Percentiles rank a stretch among this genome's conserved stretches.
Conservation (phyloP, 2,329 filamentous ascomycete genomes). For the Colletotrichum viniferum region DNA sequence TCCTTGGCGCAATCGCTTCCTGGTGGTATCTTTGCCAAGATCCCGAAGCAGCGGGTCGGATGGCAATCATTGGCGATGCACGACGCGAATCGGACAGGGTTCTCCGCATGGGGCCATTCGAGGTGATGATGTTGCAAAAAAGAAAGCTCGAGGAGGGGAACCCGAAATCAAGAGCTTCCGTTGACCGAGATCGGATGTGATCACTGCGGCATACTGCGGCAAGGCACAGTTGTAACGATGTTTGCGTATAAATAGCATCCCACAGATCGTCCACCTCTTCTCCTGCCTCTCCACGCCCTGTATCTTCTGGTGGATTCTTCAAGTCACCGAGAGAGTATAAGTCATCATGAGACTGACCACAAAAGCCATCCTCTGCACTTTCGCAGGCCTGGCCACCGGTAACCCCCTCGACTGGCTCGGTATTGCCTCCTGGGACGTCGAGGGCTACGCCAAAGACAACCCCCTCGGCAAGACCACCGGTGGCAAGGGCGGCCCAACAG, state of each 20-base stretch:
- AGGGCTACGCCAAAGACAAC: constrained; percentile 32
- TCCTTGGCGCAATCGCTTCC: not conserved
- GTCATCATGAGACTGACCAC: constrained; percentile 10
- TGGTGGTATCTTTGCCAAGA: not conserved
- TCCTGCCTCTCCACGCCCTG: not conserved
- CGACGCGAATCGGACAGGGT: not conserved
- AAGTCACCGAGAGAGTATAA: too few relatives aligned
- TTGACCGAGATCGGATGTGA: not conserved
- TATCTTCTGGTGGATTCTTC: not conserved
- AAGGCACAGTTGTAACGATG: not conserved
- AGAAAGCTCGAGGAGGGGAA: not conserved
- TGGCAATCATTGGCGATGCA: not conserved
- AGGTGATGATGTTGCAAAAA: not conserved
- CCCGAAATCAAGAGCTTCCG: not conserved
- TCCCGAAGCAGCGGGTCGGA: not conserved
- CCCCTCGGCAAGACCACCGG: constrained; percentile 42
- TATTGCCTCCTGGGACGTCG: constrained; percentile 27
- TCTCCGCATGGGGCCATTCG: constrained; percentile 7
- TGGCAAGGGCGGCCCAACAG: constrained; percentile 49
- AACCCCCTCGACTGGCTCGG: constrained; percentile 27
- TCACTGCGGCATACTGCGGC: not conserved
- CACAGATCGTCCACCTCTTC: not conserved
- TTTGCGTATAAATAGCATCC: not conserved
- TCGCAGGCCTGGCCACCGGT: not conserved
- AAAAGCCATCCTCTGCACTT: not conserved